phyloP scores from a whole-genome alignment of 208 protist species.

The Acanthamoeba rhysodes region DNA sequence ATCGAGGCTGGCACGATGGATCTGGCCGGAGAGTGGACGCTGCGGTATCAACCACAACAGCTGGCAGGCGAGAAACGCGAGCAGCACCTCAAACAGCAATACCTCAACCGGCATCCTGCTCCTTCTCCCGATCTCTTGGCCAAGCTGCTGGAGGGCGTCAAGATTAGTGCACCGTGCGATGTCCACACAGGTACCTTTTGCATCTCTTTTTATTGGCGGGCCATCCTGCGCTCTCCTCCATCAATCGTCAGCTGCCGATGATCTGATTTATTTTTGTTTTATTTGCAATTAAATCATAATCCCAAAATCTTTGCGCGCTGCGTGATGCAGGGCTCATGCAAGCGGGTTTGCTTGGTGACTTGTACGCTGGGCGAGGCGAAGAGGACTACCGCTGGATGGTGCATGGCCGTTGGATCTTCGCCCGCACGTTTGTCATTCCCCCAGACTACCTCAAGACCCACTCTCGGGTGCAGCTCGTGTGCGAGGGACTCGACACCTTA shows the following conservation, averaged over 20 bases:
- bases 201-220: no score
- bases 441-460: neutral
- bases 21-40: conserved; percentile 16
- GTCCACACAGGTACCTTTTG: neutral
- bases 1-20: neutral
- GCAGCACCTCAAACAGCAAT: conserved; percentile 19
- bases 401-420: conserved; percentile 29
- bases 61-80: conserved; percentile 36
- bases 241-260: no score
- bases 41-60: conserved; percentile 15
- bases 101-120: conserved; percentile 7
- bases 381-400: conserved; percentile 54
- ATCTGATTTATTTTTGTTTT: neutral
- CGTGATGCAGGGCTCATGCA: neutral
- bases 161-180: neutral
- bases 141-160: conserved; percentile 7
- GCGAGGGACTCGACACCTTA: conserved; percentile 22
- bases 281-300: conserved; percentile 3
- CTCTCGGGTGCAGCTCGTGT: conserved; percentile 16
- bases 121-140: neutral
- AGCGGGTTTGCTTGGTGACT: conserved; percentile 24
- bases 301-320: neutral
- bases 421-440: neutral
- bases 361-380: conserved; percentile 50
- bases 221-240: no score